phyloP scores from a whole-genome alignment of 768 basidiomycete genomes.

The Naganishia vishniacii region DNA sequence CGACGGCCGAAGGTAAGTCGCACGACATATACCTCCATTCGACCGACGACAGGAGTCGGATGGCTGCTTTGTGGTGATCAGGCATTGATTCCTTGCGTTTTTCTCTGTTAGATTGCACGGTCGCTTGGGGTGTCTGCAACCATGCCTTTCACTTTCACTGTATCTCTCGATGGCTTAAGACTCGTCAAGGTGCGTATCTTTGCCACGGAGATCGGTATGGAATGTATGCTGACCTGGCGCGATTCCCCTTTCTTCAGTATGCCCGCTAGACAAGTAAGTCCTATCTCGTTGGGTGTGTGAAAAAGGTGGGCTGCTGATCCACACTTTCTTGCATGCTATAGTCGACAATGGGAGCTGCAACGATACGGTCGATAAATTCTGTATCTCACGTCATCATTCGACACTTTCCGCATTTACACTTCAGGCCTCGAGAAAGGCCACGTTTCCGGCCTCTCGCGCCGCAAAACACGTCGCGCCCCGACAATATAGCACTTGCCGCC shows the following conservation, averaged over 20 bases:
- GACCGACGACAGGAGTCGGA: background rate
- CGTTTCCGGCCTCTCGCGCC: background rate
- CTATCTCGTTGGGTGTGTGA: background rate
- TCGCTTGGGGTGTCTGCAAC: slow-evolving; percentile 99
- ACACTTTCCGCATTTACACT: background rate
- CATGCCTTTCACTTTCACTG: slow-evolving; percentile 99
- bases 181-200: slow-evolving; percentile 51
- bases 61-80: slow-evolving; percentile 57
- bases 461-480: background rate
- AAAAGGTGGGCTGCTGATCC: background rate
- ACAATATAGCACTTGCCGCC: background rate
- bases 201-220: background rate
- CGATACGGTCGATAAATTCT: slow-evolving; percentile 45
- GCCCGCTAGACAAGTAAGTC: slow-evolving; percentile 48
- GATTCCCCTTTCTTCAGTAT: slow-evolving; percentile 38
- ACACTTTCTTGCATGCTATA: slow-evolving; percentile 9
- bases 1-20: slow-evolving; percentile 19
- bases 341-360: slow-evolving; percentile 49
- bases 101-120: slow-evolving; percentile 56
- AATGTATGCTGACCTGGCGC: background rate
- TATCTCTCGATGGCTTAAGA: slow-evolving; percentile 98
- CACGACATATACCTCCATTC: background rate
- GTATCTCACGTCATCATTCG: background rate
- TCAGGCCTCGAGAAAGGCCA: background rate
- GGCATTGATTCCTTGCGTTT: no score